Conservation (phyloP, 495 filamentous ascomycete species). For the Talaromyces thailandensis region DNA sequence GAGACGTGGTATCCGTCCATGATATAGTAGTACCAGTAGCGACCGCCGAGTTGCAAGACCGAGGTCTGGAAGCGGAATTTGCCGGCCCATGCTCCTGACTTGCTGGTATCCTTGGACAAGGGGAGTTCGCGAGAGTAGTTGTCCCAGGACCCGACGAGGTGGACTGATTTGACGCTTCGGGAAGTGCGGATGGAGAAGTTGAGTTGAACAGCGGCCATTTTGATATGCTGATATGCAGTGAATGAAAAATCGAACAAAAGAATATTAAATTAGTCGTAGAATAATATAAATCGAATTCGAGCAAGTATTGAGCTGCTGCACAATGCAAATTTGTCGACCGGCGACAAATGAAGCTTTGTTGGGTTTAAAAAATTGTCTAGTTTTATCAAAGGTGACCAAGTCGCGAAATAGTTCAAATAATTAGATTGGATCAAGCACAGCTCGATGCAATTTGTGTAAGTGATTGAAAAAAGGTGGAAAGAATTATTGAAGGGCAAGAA, state of each 20-base stretch:
- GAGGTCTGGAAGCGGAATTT: conserved; percentile 90
- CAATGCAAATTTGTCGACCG: conserved; percentile 37
- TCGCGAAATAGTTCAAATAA: conserved; percentile 15
- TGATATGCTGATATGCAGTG: conserved; percentile 37
- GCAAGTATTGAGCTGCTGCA: conserved; percentile 49
- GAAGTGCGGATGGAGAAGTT: conserved; percentile 91
- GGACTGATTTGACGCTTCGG: conserved; percentile 93
- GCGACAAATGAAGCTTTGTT: conserved; percentile 33
- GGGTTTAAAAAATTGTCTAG: conserved; percentile 12
- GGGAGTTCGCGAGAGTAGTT: conserved; percentile 90
- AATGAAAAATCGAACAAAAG: conserved; percentile 21
- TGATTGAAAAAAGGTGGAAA: conserved; percentile 16
- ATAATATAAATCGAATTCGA: conserved; percentile 27
- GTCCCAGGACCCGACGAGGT: conserved; percentile 97
- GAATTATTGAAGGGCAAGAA: conserved; percentile 42
- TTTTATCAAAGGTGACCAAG: conserved; percentile 10
- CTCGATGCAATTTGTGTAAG: conserved; percentile 21
- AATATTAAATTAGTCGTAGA: conserved; percentile 10
- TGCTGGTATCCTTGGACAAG: conserved; percentile 77
- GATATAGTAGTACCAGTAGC: conserved; percentile 99
- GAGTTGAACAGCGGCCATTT: conserved; percentile 78
- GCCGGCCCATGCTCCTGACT: conserved; percentile 82
- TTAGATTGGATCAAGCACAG: conserved; percentile 27
- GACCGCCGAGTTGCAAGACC: conserved; percentile 70
- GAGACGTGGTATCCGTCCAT: conserved; percentile 98